A percentile compares a stretch with the other conserved stretches of the same genome.
phyloP scores from a whole-genome alignment of 306 rosid species.

The Luffa acutangula region DNA sequence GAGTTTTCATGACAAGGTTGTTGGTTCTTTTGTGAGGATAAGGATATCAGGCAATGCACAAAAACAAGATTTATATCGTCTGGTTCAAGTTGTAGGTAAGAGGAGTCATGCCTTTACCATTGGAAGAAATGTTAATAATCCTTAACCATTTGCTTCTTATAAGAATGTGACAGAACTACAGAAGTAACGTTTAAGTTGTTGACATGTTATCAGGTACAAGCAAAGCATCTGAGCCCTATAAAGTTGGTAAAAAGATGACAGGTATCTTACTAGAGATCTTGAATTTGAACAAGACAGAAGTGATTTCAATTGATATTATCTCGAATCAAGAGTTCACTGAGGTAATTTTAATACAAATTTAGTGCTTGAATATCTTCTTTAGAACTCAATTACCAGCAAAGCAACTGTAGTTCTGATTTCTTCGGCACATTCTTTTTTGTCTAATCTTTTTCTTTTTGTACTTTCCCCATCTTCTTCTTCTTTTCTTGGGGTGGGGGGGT shows the following conservation, averaged over 20 bases:
- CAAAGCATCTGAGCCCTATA: conserved; percentile 89
- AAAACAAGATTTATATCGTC: conserved; percentile 98
- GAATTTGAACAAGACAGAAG: conserved; percentile 95
- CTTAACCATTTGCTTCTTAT: neutral
- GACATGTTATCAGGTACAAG: conserved; percentile 65
- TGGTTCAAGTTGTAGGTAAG: conserved; percentile 96
- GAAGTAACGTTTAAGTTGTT: neutral
- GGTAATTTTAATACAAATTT: conserved; percentile 40
- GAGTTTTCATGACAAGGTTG: conserved; percentile 63
- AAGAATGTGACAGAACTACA: too few relatives aligned
- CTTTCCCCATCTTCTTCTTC: neutral
- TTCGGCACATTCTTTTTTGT: neutral
- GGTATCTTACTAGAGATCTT: conserved; percentile 74
- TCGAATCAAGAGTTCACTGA: conserved; percentile 98
- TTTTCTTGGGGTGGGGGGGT: neutral
- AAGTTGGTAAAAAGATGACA: conserved; percentile 94
- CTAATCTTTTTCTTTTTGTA: neutral
- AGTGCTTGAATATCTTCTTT: neutral
- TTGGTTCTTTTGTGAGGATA: conserved; percentile 89
- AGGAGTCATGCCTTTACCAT: neutral
- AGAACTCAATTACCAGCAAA: neutral
- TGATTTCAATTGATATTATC: conserved; percentile 80
- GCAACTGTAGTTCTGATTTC: neutral
- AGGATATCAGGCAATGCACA: conserved; percentile 94
- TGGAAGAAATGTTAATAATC: neutral